These are phyloP conservation scores for Colletotrichum tanaceti DNA, from an alignment of 2,329 filamentous ascomycete species.

Conservation along the genomic window DNA sequence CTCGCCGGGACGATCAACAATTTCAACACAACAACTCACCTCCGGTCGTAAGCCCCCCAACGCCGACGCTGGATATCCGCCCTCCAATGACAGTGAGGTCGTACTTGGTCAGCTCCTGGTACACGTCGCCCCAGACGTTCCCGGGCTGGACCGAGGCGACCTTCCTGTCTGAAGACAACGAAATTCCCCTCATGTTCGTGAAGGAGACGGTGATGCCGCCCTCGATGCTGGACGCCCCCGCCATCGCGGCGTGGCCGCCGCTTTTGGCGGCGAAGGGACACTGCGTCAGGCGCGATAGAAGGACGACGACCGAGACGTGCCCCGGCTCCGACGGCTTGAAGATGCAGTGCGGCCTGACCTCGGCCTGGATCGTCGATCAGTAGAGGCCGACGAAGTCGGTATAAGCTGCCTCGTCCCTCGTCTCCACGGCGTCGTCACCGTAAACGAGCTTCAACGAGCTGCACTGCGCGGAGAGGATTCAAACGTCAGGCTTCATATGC, in stretches of 20 bases:
- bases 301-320: conserved; percentile 46
- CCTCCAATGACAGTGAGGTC: conserved; percentile 54
- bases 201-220: conserved; percentile 36
- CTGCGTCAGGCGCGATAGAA: conserved; percentile 44
- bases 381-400: conserved; percentile 30
- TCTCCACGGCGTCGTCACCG: conserved; percentile 32
- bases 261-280: conserved; percentile 43
- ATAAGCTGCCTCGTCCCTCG: conserved; percentile 8
- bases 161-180: conserved; percentile 46
- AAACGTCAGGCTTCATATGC: neutral
- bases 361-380: conserved; percentile 39
- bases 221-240: conserved; percentile 33
- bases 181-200: conserved; percentile 16
- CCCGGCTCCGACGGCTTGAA: conserved; percentile 44
- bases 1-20: neutral
- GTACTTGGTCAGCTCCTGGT: conserved; percentile 48
- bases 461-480: conserved; percentile 14
- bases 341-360: conserved; percentile 42
- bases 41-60: conserved; percentile 54
- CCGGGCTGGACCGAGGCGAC: conserved; percentile 53
- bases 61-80: conserved; percentile 54
- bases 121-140: conserved; percentile 55
- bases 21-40: no score
- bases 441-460: conserved; percentile 21
- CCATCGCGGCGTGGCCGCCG: conserved; percentile 38